These are phyloP conservation scores for Cymbopogon citratus DNA, from an alignment of 176 grass and related monocot genomes.

Conservation along the genomic window DNA sequence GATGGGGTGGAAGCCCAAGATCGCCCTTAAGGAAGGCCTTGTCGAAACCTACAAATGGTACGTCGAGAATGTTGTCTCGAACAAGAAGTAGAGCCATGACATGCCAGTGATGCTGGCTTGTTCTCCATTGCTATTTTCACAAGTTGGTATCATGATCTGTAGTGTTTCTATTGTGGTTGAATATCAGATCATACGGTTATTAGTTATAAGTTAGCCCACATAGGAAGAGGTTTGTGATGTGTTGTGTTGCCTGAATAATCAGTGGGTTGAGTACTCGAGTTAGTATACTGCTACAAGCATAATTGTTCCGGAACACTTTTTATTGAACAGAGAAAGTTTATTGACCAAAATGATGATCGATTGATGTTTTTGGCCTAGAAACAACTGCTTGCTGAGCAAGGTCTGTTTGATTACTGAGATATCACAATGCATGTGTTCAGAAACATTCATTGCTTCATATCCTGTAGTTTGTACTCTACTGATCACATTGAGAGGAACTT, in stretches of 20 bases:
- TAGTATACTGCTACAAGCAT: background rate
- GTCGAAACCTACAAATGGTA: conserved; percentile 78
- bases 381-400: background rate
- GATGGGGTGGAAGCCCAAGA: conserved; percentile 68
- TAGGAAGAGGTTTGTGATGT: background rate
- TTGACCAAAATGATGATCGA: background rate
- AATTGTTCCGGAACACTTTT: conserved; percentile 10
- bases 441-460: background rate
- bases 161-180: background rate
- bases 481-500: background rate
- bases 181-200: conserved; percentile 3
- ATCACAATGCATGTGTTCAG: background rate
- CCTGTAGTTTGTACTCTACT: background rate
- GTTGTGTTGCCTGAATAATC: conserved; percentile 26
- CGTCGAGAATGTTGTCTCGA: conserved; percentile 43
- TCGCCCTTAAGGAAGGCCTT: conserved; percentile 55
- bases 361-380: conserved; percentile 5
- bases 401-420: background rate
- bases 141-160: background rate
- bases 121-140: background rate
- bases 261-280: background rate
- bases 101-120: background rate
- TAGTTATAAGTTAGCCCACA: background rate
- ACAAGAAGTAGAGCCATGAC: background rate
- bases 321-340: conserved; percentile 9